A percentile compares a stretch with the other conserved stretches of the same genome.
Evolutionary conservation across 352 stramenopile genomes (phyloP).

Genomic region (Phytophthora pluvialis): DNA sequence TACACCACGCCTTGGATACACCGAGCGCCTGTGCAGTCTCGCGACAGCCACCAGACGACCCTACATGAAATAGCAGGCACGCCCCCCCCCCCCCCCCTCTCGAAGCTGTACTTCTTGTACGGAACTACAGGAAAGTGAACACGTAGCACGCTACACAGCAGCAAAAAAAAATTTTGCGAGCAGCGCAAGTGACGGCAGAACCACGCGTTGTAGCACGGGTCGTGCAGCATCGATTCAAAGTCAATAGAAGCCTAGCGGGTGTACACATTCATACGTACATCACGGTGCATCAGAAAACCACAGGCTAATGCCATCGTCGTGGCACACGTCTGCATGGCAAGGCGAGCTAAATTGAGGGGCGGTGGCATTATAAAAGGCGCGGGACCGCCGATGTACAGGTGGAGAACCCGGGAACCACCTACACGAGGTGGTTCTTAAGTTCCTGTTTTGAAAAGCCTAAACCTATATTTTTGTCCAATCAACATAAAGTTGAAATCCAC

Average conservation of each 20-base stretch:
- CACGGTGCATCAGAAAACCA: background rate
- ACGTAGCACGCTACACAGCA: background rate
- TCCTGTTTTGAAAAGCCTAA: background rate
- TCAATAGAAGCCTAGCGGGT: background rate
- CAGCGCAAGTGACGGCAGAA: background rate
- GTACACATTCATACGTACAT: background rate
- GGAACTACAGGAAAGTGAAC: background rate
- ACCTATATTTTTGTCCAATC: background rate
- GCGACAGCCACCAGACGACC: background rate
- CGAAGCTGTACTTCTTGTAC: slow-evolving; percentile 1
- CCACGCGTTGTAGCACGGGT: background rate
- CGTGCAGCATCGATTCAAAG: background rate
- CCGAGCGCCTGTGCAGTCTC: background rate
- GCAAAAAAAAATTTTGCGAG: background rate
- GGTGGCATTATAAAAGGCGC: background rate
- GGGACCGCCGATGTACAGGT: background rate
- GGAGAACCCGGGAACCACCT: background rate
- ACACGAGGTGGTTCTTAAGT: background rate
- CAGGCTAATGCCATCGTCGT: background rate
- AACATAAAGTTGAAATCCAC: background rate
- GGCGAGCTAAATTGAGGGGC: background rate
- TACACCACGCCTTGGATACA: background rate
- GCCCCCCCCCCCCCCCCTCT: background rate
- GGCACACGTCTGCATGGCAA: background rate
- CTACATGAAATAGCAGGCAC: background rate